Conservation (phyloP, 2,329 filamentous ascomycete species). For the Ceratocystis ficicola region DNA sequence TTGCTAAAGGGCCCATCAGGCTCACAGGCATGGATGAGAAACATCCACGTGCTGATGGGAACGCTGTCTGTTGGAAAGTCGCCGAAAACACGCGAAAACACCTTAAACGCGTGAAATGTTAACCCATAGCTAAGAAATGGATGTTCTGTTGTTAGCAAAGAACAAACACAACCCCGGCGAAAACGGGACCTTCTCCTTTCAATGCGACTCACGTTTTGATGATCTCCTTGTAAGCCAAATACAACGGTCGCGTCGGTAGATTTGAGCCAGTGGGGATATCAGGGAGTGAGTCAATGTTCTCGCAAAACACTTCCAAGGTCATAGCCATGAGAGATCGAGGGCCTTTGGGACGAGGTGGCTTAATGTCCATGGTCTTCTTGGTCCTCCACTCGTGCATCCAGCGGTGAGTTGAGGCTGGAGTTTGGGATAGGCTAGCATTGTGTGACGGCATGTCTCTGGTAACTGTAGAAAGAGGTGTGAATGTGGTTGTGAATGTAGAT, state of each 20-base stretch:
- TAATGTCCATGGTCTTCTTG: not conserved
- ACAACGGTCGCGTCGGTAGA: not conserved
- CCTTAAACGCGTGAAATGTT: constrained; percentile 12
- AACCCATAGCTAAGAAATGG: constrained; percentile 11
- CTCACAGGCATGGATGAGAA: constrained; percentile 13
- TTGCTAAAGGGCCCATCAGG: constrained; percentile 11
- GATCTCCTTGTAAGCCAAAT: constrained; percentile 9
- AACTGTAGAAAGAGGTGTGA: too few species aligned
- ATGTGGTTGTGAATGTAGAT: too few species aligned
- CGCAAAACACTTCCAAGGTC: constrained; percentile 11
- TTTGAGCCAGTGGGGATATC: not conserved
- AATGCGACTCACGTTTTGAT: not conserved
- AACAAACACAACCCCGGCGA: too few species aligned
- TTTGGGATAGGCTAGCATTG: too few species aligned
- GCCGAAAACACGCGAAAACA: constrained; percentile 7
- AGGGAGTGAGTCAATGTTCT: not conserved
- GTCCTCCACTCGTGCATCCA: constrained; percentile 13
- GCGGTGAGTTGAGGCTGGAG: constrained; percentile 4
- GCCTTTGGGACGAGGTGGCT: not conserved
- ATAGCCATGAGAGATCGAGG: constrained; percentile 9
- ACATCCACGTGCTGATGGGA: constrained; percentile 12
- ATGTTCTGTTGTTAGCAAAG: not conserved
- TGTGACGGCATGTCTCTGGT: too few species aligned
- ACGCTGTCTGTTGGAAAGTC: not conserved
- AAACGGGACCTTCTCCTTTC: not conserved